phyloP scores from a whole-genome alignment of 139 green algal species.

The Coccomyxa sp. region DNA sequence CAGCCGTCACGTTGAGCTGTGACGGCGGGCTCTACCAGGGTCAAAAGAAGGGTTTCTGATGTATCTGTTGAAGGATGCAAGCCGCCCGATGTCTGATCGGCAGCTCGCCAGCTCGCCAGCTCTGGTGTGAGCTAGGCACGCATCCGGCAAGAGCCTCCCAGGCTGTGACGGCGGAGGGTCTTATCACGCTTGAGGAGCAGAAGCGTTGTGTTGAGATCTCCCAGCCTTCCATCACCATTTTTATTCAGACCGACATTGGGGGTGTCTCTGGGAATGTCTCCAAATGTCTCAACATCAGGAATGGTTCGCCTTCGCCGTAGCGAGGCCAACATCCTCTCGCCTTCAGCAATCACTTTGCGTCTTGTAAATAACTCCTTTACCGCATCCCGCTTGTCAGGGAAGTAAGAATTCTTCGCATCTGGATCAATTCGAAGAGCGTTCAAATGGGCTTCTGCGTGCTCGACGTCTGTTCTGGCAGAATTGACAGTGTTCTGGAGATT shows the following conservation, averaged over 20 bases:
- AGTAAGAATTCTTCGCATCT: neutral
- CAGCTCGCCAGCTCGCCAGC: neutral
- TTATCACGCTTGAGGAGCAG: neutral
- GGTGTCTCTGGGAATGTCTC: neutral
- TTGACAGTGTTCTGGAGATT: neutral
- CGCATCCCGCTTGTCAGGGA: neutral
- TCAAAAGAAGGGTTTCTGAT: neutral
- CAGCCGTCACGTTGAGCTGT: neutral
- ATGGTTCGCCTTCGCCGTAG: neutral
- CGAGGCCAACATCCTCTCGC: neutral
- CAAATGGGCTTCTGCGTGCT: neutral
- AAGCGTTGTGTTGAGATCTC: neutral
- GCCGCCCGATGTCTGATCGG: neutral
- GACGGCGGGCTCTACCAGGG: neutral
- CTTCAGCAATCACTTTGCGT: constrained; percentile 2
- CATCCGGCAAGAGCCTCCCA: neutral
- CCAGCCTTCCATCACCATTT: constrained; percentile 2
- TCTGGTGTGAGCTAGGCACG: neutral
- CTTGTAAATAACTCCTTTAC: neutral
- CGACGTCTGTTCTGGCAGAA: neutral
- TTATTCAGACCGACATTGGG: neutral
- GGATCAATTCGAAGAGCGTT: neutral
- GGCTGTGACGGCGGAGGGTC: neutral
- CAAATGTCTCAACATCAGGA: constrained; percentile 1
- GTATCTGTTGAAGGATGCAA: neutral